phyloP scores from a whole-genome alignment of 352 stramenopile genomes.

The Pythium chondricola region DNA sequence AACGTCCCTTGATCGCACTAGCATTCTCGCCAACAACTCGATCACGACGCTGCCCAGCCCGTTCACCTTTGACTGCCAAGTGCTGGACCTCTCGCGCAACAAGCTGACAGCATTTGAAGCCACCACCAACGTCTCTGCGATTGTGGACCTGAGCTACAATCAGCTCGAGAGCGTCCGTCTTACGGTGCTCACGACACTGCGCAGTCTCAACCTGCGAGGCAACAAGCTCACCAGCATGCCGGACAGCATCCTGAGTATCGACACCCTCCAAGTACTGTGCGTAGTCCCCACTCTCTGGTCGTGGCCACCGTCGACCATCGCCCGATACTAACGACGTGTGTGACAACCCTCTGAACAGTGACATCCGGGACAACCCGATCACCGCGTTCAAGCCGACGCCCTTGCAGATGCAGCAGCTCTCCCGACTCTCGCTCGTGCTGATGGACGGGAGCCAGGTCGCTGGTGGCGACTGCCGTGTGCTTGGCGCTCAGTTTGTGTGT shows the following conservation, averaged over 20 bases:
- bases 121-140: neutral
- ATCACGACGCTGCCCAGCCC: neutral
- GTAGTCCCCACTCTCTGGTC: too few species aligned
- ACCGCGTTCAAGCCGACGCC: neutral
- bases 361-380: neutral
- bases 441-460: neutral
- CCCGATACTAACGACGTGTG: too few species aligned
- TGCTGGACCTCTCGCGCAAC: neutral
- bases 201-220: neutral
- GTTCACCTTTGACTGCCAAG: neutral
- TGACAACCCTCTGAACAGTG: too few species aligned
- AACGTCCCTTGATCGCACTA: neutral
- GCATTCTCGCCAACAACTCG: neutral
- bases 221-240: neutral
- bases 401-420: neutral
- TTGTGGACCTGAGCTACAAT: neutral
- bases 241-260: neutral
- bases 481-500: neutral
- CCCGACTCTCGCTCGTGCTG: neutral
- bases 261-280: neutral
- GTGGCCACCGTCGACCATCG: too few species aligned
- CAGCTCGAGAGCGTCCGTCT: neutral
- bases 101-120: neutral
- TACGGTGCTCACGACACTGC: neutral
- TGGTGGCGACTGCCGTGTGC: neutral